These are phyloP conservation scores for Anisodus tanguticus DNA, from an alignment of 257 asterid species.

Conservation along the genomic window DNA sequence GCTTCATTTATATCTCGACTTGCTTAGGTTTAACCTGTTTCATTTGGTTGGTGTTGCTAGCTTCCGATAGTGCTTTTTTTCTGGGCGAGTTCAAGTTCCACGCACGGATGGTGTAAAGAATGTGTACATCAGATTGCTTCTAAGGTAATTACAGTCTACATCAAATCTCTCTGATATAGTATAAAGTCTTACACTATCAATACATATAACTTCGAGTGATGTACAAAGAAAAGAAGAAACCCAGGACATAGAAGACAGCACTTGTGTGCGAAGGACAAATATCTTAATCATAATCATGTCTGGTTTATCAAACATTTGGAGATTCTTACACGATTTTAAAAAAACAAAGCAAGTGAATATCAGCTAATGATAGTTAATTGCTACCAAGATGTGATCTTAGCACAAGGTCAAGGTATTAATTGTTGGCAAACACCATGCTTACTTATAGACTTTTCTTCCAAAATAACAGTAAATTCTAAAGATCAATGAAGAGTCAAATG, in stretches of 20 bases:
- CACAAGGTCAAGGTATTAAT: not conserved
- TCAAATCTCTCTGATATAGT: not conserved
- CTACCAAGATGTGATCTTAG: not conserved
- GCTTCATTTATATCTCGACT: not conserved
- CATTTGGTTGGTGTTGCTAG: not conserved
- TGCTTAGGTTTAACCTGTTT: not conserved
- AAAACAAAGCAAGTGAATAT: not conserved
- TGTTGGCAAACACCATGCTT: not conserved
- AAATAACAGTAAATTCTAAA: not conserved
- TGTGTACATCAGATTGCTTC: no score
- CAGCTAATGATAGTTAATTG: not conserved
- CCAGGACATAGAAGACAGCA: not conserved
- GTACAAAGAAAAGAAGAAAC: not conserved
- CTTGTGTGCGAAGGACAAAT: not conserved
- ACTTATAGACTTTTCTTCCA: not conserved
- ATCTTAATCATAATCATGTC: not conserved
- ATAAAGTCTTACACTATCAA: no score
- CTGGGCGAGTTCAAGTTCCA: not conserved
- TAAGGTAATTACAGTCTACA: not conserved
- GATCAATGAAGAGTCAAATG: not conserved
- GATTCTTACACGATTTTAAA: not conserved
- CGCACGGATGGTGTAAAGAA: not conserved
- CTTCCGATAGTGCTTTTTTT: not conserved
- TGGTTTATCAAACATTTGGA: not conserved
- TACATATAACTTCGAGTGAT: not conserved